These are phyloP conservation scores for Neovahlkampfia damariscottae DNA, from an alignment of 78 protist genomes.

Conservation along the genomic window DNA sequence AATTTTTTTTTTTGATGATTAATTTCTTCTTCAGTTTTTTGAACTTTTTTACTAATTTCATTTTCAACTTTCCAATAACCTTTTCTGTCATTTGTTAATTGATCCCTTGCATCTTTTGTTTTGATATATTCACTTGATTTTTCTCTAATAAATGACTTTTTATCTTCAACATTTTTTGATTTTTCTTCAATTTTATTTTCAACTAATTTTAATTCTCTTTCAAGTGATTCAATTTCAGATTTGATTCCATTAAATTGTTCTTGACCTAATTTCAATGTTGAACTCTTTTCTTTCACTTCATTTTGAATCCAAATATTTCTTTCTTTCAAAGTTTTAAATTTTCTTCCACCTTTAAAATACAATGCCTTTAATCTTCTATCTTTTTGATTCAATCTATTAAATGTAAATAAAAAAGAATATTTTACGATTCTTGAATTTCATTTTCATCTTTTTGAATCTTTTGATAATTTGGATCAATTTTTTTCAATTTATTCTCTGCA, in stretches of 20 bases:
- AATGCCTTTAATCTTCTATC: not conserved
- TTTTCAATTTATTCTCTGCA: too few relatives aligned
- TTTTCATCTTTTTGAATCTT: too few relatives aligned
- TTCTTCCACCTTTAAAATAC: not conserved
- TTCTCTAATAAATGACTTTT: not conserved
- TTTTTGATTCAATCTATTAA: not conserved
- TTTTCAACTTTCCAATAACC: not conserved
- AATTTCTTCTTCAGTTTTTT: not conserved
- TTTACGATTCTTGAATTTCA: too few relatives aligned
- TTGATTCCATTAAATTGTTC: not conserved
- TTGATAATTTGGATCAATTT: too few relatives aligned
- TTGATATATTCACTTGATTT: not conserved
- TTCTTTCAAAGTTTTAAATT: not conserved
- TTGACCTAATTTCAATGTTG: not conserved
- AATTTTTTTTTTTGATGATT: not conserved
- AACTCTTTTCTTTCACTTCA: not conserved
- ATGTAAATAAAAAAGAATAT: too few relatives aligned
- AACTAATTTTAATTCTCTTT: not conserved
- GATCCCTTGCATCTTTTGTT: too few relatives aligned
- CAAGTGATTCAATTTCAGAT: too few relatives aligned
- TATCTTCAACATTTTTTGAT: not conserved
- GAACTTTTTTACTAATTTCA: not conserved
- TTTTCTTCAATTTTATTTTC: not conserved
- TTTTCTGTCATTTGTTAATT: too few relatives aligned
- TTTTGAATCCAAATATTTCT: not conserved